Evolutionary conservation across 169 alveolate species (phyloP).

Genomic region (Cystoisospora suis): DNA sequence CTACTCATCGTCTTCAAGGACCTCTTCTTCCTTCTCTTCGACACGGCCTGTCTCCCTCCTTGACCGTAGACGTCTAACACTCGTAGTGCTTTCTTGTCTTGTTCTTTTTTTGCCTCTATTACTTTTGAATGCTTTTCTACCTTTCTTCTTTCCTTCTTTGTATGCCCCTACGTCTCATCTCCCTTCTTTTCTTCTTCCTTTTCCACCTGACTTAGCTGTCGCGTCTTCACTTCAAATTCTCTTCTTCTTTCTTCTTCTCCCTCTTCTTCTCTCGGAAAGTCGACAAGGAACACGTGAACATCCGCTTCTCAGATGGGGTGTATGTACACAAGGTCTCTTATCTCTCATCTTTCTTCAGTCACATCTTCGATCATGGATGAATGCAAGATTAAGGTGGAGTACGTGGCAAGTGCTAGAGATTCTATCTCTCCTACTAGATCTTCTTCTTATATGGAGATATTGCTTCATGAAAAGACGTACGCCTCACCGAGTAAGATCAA

Average conservation of each 20-base stretch:
- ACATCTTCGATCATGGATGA: neutral
- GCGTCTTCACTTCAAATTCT: neutral
- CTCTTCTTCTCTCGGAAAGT: neutral
- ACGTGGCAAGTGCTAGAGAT: neutral
- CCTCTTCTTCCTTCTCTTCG: neutral
- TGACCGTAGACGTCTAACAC: neutral
- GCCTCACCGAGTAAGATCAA: neutral
- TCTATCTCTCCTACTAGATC: neutral
- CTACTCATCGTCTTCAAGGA: neutral
- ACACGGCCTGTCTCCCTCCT: neutral
- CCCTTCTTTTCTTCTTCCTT: neutral
- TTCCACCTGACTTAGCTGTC: neutral
- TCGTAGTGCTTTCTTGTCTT: neutral
- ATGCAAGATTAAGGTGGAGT: neutral
- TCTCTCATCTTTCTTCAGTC: neutral
- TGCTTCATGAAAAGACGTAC: neutral
- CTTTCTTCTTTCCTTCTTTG: neutral
- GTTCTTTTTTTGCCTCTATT: neutral
- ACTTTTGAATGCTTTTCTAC: neutral
- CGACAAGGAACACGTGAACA: neutral
- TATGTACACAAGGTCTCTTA: neutral
- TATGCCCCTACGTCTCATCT: neutral
- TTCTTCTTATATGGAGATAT: neutral
- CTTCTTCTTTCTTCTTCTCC: neutral
- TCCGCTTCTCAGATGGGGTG: neutral